Evolutionary conservation across 2,329 filamentous ascomycete species (phyloP).

Genomic region (Monilinia fructicola): DNA sequence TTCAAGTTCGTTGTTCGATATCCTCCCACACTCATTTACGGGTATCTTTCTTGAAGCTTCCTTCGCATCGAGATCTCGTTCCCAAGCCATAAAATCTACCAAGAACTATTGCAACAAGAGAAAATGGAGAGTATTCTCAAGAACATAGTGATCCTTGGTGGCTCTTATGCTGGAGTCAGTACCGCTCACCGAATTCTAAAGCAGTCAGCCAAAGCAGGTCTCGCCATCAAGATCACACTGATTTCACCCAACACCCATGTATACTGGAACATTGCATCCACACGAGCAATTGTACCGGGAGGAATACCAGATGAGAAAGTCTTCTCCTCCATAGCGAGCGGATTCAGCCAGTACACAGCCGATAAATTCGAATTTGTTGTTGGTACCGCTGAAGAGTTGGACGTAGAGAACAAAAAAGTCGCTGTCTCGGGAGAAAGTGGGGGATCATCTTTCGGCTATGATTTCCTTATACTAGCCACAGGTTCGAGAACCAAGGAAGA

Average conservation of each 20-base stretch:
- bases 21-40: background rate
- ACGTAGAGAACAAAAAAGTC: conserved; percentile 46
- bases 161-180: conserved; percentile 37
- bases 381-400: conserved; percentile 49
- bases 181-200: conserved; percentile 41
- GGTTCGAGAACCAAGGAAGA: conserved; percentile 47
- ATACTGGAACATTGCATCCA: conserved; percentile 51
- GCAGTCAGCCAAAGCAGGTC: conserved; percentile 26
- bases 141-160: conserved; percentile 40
- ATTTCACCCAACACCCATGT: conserved; percentile 53
- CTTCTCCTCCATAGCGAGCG: conserved; percentile 44
- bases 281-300: conserved; percentile 47
- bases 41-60: background rate
- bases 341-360: conserved; percentile 50
- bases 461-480: conserved; percentile 55
- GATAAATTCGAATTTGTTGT: conserved; percentile 53
- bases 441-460: conserved; percentile 45
- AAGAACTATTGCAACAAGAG: background rate
- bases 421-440: conserved; percentile 42
- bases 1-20: background rate
- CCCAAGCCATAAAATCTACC: background rate
- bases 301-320: conserved; percentile 46
- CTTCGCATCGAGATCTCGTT: background rate
- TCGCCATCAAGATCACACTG: conserved; percentile 52
- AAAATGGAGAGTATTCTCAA: conserved; percentile 9